Base-by-base conservation (phyloP, 495 filamentous ascomycete species). In the Penicillium herquei region DNA sequence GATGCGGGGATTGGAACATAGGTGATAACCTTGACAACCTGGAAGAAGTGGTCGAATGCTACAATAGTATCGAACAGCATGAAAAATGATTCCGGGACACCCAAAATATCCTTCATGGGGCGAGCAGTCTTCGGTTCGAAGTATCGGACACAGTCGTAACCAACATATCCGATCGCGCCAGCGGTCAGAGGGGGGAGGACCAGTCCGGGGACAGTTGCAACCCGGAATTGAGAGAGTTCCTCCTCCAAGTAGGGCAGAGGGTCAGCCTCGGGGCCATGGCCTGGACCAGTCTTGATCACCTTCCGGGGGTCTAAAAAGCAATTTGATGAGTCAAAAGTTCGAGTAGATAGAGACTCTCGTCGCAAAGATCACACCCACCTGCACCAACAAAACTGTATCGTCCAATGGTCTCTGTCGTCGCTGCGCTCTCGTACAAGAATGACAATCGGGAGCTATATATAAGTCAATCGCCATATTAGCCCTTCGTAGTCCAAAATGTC, bases 31-130 rank as follows among this genome's bases (percentile, higher is more conserved):
- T 95, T 96, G 71, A 96, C 85, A 33, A 88, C 81, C 58, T 91
- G 88, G 79, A 84, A 96, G 72, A 97, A 96, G 67, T 96, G 88
- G 68, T 98, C 94, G 59, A 98, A 93, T 21, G 92, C 91, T 18
- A 98, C 80, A 42, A 98, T 88, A 45, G 94, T 98, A 65, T 98
- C 90, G 75, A 89, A 98, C 18, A 98, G 80, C 94, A 98, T 98
- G 73, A 98, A 98, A 2, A 98, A 75, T 12, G 89, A 90, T 75
- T 98, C 94, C 2, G 94, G 94, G 16, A 96, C 88, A 41, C 86
- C 74, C 14, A 98, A 80, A 3, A 93, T 77, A 74, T 98, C 94
- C 71, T 93, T 89, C 77, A 96, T 84, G 3, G 86, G 82, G 40
- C 92, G 83, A 14, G 84, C 85, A 1, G 94, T 96, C 77, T 88